Evolutionary conservation across 139 green algal genomes (phyloP).

Genomic region (Volvox reticuliferus): DNA sequence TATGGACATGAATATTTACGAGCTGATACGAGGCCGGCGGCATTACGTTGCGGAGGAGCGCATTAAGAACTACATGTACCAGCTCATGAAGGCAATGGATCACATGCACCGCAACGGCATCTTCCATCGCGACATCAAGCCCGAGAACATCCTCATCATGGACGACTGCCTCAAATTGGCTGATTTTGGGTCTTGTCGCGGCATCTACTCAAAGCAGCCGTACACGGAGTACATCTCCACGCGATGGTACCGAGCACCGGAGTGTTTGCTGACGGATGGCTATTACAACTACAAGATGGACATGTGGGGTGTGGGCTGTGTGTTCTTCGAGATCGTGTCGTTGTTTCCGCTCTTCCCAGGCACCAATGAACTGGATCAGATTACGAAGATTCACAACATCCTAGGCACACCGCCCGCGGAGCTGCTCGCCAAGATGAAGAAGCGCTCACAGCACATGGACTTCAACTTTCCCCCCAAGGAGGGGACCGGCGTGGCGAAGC

Average conservation of each 20-base stretch:
- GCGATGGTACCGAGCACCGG: slow-evolving; percentile 82
- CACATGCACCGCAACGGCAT: slow-evolving; percentile 93
- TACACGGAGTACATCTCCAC: slow-evolving; percentile 94
- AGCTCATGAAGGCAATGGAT: slow-evolving; percentile 91
- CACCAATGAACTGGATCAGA: slow-evolving; percentile 90
- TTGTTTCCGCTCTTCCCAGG: slow-evolving; percentile 85
- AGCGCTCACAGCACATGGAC: slow-evolving; percentile 74
- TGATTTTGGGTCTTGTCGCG: slow-evolving; percentile 88
- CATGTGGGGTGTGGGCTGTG: slow-evolving; percentile 92
- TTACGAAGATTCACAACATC: slow-evolving; percentile 90
- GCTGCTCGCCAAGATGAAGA: slow-evolving; percentile 85
- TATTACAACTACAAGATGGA: slow-evolving; percentile 96
- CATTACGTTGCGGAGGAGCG: slow-evolving; percentile 89
- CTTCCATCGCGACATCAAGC: slow-evolving; percentile 93
- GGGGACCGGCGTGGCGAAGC: slow-evolving; percentile 75
- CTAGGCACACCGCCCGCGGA: slow-evolving; percentile 82
- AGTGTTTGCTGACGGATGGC: slow-evolving; percentile 91
- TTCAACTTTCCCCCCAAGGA: slow-evolving; percentile 80
- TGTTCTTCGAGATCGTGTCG: slow-evolving; percentile 90
- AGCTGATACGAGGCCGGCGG: slow-evolving; percentile 84
- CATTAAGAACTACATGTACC: slow-evolving; percentile 87
- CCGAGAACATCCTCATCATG: slow-evolving; percentile 92
- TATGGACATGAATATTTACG: slow-evolving; percentile 86
- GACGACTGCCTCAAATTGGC: slow-evolving; percentile 90
- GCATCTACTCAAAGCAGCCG: slow-evolving; percentile 90